A percentile compares a stretch with the other conserved stretches of the same genome.
These are phyloP conservation scores for Forsythia suspensa DNA, from an alignment of 257 asterid species.

Conservation along the genomic window DNA sequence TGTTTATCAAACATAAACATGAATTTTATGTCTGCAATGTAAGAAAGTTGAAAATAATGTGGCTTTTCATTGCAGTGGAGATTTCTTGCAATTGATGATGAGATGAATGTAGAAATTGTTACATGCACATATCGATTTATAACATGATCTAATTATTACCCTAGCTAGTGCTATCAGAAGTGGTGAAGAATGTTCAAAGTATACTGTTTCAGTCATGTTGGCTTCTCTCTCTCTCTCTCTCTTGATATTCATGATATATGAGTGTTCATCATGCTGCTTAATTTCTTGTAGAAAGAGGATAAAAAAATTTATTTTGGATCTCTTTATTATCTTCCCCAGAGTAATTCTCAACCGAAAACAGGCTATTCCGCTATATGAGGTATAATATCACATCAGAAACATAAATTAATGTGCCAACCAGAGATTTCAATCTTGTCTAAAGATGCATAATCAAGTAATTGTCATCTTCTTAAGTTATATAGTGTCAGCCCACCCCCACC, in stretches of 20 bases:
- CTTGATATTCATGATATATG: neutral
- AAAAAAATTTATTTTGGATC: neutral
- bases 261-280: neutral
- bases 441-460: neutral
- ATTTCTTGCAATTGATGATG: neutral
- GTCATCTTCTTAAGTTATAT: neutral
- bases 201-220: neutral
- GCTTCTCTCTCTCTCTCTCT: neutral
- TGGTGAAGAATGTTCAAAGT: neutral
- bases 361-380: neutral
- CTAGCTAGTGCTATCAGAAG: neutral
- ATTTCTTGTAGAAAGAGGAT: neutral
- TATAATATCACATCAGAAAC: conserved; percentile 6
- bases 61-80: neutral
- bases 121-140: neutral
- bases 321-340: neutral
- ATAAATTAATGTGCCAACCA: neutral
- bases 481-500: neutral
- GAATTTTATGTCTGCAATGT: neutral
- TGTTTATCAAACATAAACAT: neutral
- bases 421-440: neutral
- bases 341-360: neutral
- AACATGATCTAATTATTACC: neutral
- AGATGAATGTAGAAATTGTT: neutral
- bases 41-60: neutral